Conservation (phyloP, 495 filamentous ascomycete species). For the Daldinia caldariorum region DNA sequence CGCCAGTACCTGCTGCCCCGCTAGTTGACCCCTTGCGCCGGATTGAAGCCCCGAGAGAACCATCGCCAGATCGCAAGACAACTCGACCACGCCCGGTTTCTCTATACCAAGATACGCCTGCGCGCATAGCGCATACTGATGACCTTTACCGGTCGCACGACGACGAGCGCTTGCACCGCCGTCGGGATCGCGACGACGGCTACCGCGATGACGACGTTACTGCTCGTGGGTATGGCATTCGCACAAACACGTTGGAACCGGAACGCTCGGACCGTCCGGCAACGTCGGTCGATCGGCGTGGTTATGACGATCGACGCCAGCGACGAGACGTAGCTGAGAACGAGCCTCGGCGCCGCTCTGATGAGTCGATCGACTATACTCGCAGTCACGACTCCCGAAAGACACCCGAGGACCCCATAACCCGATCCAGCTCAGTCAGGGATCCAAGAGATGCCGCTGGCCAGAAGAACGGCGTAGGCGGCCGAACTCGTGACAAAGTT, state of each 20-base stretch:
- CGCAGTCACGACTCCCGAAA: constrained; percentile 38
- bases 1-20: constrained; percentile 51
- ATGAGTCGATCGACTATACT: constrained; percentile 46
- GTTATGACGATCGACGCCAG: constrained; percentile 53
- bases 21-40: constrained; percentile 48
- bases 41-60: constrained; percentile 49
- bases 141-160: constrained; percentile 56
- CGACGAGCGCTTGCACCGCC: constrained; percentile 47
- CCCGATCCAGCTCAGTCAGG: constrained; percentile 34
- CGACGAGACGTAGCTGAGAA: constrained; percentile 45
- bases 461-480: constrained; percentile 41
- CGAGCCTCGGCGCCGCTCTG: constrained; percentile 50
- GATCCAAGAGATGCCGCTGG: constrained; percentile 43
- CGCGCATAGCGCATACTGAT: constrained; percentile 51
- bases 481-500: constrained; percentile 51
- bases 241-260: constrained; percentile 48
- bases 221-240: constrained; percentile 58
- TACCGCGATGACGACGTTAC: constrained; percentile 54
- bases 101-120: constrained; percentile 56
- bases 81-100: constrained; percentile 55
- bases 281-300: constrained; percentile 41
- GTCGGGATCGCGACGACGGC: constrained; percentile 49
- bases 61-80: constrained; percentile 46
- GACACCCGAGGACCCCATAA: constrained; percentile 29
- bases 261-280: constrained; percentile 43